Base-by-base conservation (phyloP, 176 grass and related monocot genomes). In the Calamus simplicifolius region DNA sequence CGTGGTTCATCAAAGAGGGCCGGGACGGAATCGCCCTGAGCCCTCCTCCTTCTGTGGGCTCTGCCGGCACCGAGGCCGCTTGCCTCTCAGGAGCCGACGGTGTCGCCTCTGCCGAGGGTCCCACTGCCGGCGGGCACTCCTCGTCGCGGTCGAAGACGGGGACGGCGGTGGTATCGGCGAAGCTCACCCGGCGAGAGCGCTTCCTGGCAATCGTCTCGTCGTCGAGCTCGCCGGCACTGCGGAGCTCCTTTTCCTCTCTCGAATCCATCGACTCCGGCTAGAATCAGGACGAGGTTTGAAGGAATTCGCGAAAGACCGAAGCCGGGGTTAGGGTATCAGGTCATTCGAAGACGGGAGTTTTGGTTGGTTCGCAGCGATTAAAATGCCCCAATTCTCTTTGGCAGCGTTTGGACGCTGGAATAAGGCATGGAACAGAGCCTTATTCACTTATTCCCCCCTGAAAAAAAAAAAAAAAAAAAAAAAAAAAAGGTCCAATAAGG, bases 71-170 rank as follows among this genome's bases (percentile, higher is more conserved):
- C n/a, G n/a, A n/a, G n/a, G n/a, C n/a, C n/a, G n/a, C n/a, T n/a
- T n/a, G n/a, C n/a, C n/a, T n/a, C n/a, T n/a, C n/a, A n/a, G n/a
- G n/a, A n/a, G n/a, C n/a, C n/a, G n/a, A n/a, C n/a, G n/a, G n/a
- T n/a, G n/a, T n/a, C n/a, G n/a, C 56, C 57, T 18, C 65, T 54
- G 0, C 75, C 60, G 1, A n/a, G n/a, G 51, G 35, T 2, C 7
- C 61, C 0, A 70, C 80, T 71, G 0, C 84, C 49, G 80, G 82
- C 14, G 86, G 72, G 5, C 84, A 70, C 43, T 90, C 87, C 67
- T 97, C 87, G 76, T 98, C 93, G 59, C 93, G 80, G 48, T 78
- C 79, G 81, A 92, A 98, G 69, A 98, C 81, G 70, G 85, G 93
- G 50, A 98, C 79, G 48, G 84, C 84, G 38, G 93, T 98, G 51